These are phyloP conservation scores for Annulohypoxylon stygium DNA, from an alignment of 495 filamentous ascomycete genomes.

Conservation along the genomic window DNA sequence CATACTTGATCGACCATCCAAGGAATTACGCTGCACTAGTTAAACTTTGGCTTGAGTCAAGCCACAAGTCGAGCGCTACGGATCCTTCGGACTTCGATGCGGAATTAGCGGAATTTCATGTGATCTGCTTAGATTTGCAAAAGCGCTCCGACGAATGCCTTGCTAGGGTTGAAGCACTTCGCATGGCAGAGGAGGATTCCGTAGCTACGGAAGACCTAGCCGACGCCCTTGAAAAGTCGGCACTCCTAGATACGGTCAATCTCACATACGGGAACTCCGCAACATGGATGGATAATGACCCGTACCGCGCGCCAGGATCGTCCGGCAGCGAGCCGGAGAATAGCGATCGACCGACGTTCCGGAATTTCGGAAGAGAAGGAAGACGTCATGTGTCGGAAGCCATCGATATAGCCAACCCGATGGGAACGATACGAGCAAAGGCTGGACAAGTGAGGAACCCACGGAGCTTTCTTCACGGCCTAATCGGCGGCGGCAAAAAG, in stretches of 20 bases:
- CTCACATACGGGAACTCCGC: constrained; percentile 52
- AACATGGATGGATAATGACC: constrained; percentile 54
- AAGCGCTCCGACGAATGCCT: constrained; percentile 80
- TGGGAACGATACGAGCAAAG: constrained; percentile 54
- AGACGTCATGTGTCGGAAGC: constrained; percentile 57
- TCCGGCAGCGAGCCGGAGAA: constrained; percentile 65
- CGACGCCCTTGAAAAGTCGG: constrained; percentile 79
- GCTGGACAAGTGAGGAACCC: constrained; percentile 56
- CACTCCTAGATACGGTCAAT: constrained; percentile 57
- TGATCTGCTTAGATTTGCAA: constrained; percentile 77
- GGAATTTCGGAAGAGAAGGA: constrained; percentile 58
- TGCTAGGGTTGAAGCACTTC: constrained; percentile 58
- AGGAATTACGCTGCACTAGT: constrained; percentile 90
- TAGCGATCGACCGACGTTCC: constrained; percentile 55
- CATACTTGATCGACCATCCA: constrained; percentile 92
- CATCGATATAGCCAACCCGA: constrained; percentile 52
- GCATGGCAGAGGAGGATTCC: constrained; percentile 76
- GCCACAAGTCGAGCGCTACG: constrained; percentile 56
- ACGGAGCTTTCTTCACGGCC: constrained; percentile 62
- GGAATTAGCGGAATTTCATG: constrained; percentile 78
- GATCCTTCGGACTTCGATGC: constrained; percentile 67
- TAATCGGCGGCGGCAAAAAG: constrained; percentile 58
- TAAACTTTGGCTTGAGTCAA: constrained; percentile 83
- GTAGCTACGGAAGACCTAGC: constrained; percentile 76
- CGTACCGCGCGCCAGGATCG: constrained; percentile 56